Conservation (phyloP, 305 asterid genomes). For the Fraxinus dipetala region DNA sequence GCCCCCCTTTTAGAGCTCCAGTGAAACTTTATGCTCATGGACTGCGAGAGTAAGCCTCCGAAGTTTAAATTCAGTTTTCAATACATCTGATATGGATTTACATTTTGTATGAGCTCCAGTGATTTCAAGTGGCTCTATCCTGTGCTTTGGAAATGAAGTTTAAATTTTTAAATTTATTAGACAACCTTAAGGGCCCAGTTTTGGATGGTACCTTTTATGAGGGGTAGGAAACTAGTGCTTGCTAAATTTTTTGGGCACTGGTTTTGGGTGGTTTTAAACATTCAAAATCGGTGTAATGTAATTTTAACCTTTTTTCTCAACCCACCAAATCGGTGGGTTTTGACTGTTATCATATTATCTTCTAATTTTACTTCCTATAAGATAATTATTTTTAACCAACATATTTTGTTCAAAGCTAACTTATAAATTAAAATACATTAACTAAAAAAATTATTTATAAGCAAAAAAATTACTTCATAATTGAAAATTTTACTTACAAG, state of each 20-base stretch:
- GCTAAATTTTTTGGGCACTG: neutral
- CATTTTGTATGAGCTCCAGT: neutral
- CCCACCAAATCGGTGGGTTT: neutral
- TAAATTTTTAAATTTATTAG: neutral
- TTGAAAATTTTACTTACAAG: neutral
- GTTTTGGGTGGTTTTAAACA: neutral
- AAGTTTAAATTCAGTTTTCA: slow-evolving; percentile 17
- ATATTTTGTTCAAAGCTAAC: neutral
- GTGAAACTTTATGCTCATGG: slow-evolving; percentile 56
- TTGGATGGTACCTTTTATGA: neutral
- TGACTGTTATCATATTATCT: neutral
- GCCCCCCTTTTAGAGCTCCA: slow-evolving; percentile 76
- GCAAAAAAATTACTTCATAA: neutral
- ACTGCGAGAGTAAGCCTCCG: slow-evolving; percentile 56
- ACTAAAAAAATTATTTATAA: neutral
- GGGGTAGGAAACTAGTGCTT: neutral
- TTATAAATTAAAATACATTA: neutral
- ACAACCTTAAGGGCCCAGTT: neutral
- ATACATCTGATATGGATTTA: slow-evolving; percentile 2
- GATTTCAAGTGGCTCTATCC: slow-evolving; percentile 5
- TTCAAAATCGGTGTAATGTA: neutral
- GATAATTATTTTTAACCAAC: neutral
- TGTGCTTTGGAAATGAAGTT: neutral
- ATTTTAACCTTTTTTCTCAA: neutral
- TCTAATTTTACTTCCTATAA: neutral